These are phyloP conservation scores for Diaporthe vaccinii DNA, from an alignment of 2,329 filamentous ascomycete genomes.

Conservation along the genomic window DNA sequence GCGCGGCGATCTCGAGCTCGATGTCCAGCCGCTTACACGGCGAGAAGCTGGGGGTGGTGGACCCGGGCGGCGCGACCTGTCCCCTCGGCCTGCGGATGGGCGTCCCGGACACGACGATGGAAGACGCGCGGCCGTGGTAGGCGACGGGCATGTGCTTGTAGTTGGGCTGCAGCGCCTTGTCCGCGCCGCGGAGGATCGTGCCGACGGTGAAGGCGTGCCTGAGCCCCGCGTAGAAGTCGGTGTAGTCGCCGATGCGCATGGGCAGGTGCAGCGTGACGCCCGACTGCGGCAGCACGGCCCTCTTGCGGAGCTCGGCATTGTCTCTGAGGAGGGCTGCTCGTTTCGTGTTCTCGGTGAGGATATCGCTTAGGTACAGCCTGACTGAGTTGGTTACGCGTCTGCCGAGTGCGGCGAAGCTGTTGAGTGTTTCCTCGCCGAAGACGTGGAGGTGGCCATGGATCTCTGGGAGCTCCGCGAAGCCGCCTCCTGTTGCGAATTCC, in stretches of 20 bases:
- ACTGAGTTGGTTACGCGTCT: conserved; percentile 77
- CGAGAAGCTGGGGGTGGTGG: conserved; percentile 68
- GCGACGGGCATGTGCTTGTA: conserved; percentile 85
- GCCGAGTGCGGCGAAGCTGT: conserved; percentile 79
- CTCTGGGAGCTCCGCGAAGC: conserved; percentile 51
- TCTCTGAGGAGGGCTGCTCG: conserved; percentile 52
- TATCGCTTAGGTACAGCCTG: conserved; percentile 75
- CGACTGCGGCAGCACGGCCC: conserved; percentile 49
- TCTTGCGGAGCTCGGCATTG: conserved; percentile 50
- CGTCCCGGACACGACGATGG: conserved; percentile 81
- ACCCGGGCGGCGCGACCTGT: conserved; percentile 71
- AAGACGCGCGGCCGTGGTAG: conserved; percentile 84
- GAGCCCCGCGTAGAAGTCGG: conserved; percentile 85
- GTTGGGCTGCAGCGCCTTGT: conserved; percentile 85
- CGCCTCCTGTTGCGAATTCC: conserved; percentile 64
- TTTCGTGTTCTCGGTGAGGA: conserved; percentile 68
- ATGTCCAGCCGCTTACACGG: conserved; percentile 77
- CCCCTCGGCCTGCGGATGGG: conserved; percentile 79
- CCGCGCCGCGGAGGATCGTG: conserved; percentile 78
- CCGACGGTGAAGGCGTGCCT: conserved; percentile 82
- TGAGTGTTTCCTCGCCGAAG: conserved; percentile 68
- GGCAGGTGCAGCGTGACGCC: conserved; percentile 79
- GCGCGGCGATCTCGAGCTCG: conserved; percentile 83
- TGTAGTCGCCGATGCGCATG: conserved; percentile 85
- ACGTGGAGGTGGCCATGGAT: conserved; percentile 41